Percentiles rank a stretch among this genome's conserved stretches.
Evolutionary conservation across 2,329 filamentous ascomycete genomes (phyloP).

Genomic region (Epichloe brachyelytri): DNA sequence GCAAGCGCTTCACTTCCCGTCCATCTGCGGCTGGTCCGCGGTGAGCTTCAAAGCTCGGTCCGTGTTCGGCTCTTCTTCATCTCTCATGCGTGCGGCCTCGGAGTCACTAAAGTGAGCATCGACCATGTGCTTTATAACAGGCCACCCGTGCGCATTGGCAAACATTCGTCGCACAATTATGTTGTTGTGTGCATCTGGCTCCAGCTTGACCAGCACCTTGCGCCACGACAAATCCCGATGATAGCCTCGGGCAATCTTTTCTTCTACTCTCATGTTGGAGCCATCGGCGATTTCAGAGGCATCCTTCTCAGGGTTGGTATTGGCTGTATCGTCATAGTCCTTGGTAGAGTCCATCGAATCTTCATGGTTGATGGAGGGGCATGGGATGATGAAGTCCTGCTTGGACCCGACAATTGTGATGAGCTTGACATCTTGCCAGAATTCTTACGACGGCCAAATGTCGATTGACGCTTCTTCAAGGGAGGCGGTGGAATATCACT

Average conservation of each 20-base stretch:
- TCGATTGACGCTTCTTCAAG: constrained; percentile 38
- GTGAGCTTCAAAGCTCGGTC: constrained; percentile 54
- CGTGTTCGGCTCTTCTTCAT: constrained; percentile 50
- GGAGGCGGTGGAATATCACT: constrained; percentile 81
- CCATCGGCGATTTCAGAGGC: constrained; percentile 34
- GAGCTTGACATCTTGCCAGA: constrained; percentile 13
- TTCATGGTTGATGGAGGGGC: constrained; percentile 24
- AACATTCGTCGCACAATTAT: constrained; percentile 95
- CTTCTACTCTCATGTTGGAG: constrained; percentile 77
- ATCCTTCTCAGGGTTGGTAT: constrained; percentile 32
- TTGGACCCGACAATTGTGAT: constrained; percentile 14
- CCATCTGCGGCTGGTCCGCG: constrained; percentile 49
- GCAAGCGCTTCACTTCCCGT: constrained; percentile 41
- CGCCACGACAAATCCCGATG: constrained; percentile 87
- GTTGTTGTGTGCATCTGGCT: constrained; percentile 97
- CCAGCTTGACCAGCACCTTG: constrained; percentile 87
- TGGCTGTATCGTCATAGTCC: constrained; percentile 39
- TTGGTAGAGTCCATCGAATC: constrained; percentile 30
- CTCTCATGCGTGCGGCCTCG: constrained; percentile 43
- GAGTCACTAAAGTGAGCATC: constrained; percentile 87
- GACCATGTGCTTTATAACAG: constrained; percentile 86
- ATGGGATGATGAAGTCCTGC: constrained; percentile 20
- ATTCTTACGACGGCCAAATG: constrained; percentile 21
- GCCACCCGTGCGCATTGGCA: constrained; percentile 95
- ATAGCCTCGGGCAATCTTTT: constrained; percentile 94